Base-by-base conservation (phyloP, 768 basidiomycete genomes). In the Cystobasidium ongulense region DNA sequence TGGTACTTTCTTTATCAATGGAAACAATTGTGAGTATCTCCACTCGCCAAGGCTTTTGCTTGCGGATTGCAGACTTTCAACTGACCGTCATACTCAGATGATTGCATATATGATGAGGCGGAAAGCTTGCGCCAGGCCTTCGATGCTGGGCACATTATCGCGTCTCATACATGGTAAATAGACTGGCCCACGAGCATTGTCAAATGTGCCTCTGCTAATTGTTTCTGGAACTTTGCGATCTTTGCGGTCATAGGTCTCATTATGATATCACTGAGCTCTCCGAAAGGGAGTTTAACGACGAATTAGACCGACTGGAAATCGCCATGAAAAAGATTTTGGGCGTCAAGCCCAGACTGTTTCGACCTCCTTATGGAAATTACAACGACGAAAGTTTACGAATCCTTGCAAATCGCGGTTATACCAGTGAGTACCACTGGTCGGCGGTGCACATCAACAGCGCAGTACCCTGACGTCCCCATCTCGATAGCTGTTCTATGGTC, bases 241-340 rank as follows among this genome's bases (percentile, higher is more conserved):
- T n/a, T n/a, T n/a, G 13, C 46, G 23, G 53, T 64, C 25, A 21
- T 13, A 59, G 57, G 57, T 54, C 50, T 15, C 76, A 79, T 50
- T 46, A 23, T 29, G 75, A 79, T 71, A 75, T 79, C 25, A 18
- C 77, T 2, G 63, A 15, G 15, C 43, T 79, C 15, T 67, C 73
- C 1, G 33, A 36, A 11, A 38, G 61, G 0, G 41, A 77, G 29
- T 62, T 79, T 31, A 76, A 76, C 64, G n/a, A 57, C 15, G 76
- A 79, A 64, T 61, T 79, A n/a, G 38, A 75, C 21, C 63, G 74
- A 25, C 74, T 79, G 50, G 78, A 78, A 38, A 62, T 59, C 0
- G 77, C 78, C 0, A 41, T 78, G 4, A 72, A 67, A 74, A 79
- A 78, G 75, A 79, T 78, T 53, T 61, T 79, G 38, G 76, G 76